A percentile compares a stretch with the other conserved stretches of the same genome.
phyloP scores from a whole-genome alignment of 2,329 filamentous ascomycete species.

The Colletotrichum abscissum region DNA sequence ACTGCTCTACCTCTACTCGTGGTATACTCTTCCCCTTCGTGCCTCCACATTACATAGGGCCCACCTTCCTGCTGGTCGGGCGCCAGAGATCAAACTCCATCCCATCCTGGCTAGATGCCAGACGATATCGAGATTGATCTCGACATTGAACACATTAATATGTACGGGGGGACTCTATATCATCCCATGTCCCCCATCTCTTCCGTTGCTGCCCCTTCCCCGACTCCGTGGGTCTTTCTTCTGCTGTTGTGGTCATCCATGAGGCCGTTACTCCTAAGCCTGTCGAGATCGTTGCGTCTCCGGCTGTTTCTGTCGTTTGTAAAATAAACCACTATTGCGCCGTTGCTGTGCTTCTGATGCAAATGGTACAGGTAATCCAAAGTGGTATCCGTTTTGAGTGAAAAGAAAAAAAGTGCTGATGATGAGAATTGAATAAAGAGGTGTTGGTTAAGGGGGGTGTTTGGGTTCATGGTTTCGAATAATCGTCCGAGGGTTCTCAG shows the following conservation, averaged over 20 bases:
- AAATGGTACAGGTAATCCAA: conserved; percentile 34
- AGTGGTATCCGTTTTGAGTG: conserved; percentile 33
- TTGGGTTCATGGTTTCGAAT: not conserved
- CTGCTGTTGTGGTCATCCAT: conserved; percentile 25
- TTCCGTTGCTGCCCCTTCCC: conserved; percentile 16
- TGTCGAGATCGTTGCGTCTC: conserved; percentile 14
- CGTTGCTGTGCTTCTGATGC: conserved; percentile 39
- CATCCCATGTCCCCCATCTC: conserved; percentile 12
- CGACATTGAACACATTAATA: conserved; percentile 35
- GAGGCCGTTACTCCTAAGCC: conserved; percentile 30
- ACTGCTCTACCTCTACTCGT: conserved; percentile 37
- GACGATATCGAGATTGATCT: not conserved
- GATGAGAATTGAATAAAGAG: conserved; percentile 24
- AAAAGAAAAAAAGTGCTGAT: conserved; percentile 32
- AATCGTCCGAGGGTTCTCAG: not conserved
- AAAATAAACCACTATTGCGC: conserved; percentile 32
- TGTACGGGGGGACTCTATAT: conserved; percentile 32
- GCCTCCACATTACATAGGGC: conserved; percentile 31
- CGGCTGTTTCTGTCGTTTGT: conserved; percentile 30
- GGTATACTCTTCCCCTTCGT: conserved; percentile 20
- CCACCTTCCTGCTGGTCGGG: conserved; percentile 22
- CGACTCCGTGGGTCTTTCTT: conserved; percentile 26
- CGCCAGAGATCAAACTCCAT: not conserved
- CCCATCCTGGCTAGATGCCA: not conserved
- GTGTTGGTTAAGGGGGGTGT: not conserved